Evolutionary conservation across 179 eudicot genomes (phyloP), one percentile per base, ranked within the genome.

Genomic region (Spergularia azorica): DNA sequence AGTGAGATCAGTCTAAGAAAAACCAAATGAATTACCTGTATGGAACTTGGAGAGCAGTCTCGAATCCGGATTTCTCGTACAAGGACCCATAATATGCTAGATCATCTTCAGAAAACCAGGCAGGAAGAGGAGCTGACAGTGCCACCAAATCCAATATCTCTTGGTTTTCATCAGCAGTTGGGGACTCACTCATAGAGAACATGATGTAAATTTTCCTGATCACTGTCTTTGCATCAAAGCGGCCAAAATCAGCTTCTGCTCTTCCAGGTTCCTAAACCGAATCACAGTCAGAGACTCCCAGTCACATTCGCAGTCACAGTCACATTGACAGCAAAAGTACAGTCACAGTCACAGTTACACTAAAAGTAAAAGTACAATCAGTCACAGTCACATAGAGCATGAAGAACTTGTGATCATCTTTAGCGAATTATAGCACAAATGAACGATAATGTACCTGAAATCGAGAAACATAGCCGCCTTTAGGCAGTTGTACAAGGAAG

Each of bases 181-280:
- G 97, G 75, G 88, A 75, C 66, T 92, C 90, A 38, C 85, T 85
- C 74, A 58, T 87, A 20, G 94, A 86, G 74, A 91, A 90, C 70
- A 91, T 83, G 36, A 85, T 90, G 80, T 91, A 91, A 5, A 90
- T 77, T 68, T 90, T 91, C 62, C 85, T 79, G 32, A 90, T 81
- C 4, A 91, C 90, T 11, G 92, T 91, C 84, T 83, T 90, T 20
- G 86, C 86, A 79, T 88, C 88, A 63, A 88, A 67, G 7, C 94
- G 90, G 16, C 88, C 86, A 71, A 91, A 91, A 78, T 90, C 94
- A 72, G 91, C 92, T 79, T 91, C 94, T 18, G 97, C 97, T 57
- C 90, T 78, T 69, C 94, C 94, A 71, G 90, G 82, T 73, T 87
- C 89, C 97, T 91, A 4, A 82, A 21, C 16, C 52, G 5, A 26